Evolutionary conservation across 2,329 filamentous ascomycete species (phyloP).

Genomic region (Esteya vermicola): DNA sequence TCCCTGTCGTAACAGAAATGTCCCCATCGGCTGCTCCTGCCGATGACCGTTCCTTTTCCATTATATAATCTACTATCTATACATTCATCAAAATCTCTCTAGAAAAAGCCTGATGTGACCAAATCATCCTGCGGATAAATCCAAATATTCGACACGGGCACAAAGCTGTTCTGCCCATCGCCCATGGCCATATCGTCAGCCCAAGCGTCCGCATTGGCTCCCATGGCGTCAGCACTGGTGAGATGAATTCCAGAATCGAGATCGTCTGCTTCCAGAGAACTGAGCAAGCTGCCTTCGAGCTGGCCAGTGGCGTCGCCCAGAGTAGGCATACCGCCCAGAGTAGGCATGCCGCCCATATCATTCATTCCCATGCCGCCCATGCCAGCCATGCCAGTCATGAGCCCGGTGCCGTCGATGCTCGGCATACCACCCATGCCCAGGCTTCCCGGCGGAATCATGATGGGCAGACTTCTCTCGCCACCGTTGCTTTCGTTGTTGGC

Average conservation of each 20-base stretch:
- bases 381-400: too few relatives aligned
- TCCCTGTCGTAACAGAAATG: neutral
- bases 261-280: neutral
- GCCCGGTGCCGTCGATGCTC: too few relatives aligned
- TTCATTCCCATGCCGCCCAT: neutral
- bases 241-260: constrained; percentile 6
- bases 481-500: too few relatives aligned
- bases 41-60: neutral
- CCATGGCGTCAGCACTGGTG: neutral
- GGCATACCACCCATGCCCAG: too few relatives aligned
- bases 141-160: constrained; percentile 7
- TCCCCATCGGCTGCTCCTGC: neutral
- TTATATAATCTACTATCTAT: neutral
- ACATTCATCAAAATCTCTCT: neutral
- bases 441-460: too few relatives aligned
- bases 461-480: too few relatives aligned
- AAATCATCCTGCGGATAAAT: constrained; percentile 9
- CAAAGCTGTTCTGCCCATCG: constrained; percentile 6
- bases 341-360: too few relatives aligned
- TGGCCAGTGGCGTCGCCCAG: too few relatives aligned
- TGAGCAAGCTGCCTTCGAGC: too few relatives aligned
- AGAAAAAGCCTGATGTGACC: too few relatives aligned
- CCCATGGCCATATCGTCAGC: constrained; percentile 6
- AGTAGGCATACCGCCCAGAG: too few relatives aligned
- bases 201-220: constrained; percentile 1